Evolutionary conservation across 345 rosid species (phyloP).

Genomic region (Bretschneidera sinensis): DNA sequence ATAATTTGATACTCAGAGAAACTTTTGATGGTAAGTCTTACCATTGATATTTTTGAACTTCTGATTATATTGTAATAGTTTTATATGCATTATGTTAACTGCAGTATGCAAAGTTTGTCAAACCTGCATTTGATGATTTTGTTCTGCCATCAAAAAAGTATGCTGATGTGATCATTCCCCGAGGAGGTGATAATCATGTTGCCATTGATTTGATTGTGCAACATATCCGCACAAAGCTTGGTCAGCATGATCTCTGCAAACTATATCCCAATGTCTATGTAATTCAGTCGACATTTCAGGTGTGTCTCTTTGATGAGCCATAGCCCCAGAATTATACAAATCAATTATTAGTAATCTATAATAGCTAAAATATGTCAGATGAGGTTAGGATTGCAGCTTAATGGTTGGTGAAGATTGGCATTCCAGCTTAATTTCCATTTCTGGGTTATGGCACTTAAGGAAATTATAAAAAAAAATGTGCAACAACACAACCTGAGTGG

Average conservation of each 20-base stretch:
- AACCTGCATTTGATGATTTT: slow-evolving; percentile 99
- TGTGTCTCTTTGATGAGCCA: slow-evolving; percentile 16
- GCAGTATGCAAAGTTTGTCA: slow-evolving; percentile 97
- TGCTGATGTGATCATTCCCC: slow-evolving; percentile 93
- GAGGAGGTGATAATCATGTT: slow-evolving; percentile 95
- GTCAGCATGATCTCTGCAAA: slow-evolving; percentile 92
- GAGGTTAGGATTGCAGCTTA: background rate
- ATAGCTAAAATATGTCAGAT: background rate
- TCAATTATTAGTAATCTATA: background rate
- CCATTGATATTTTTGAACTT: too few relatives aligned
- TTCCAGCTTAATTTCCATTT: background rate
- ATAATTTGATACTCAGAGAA: slow-evolving; percentile 6
- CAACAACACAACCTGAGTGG: background rate
- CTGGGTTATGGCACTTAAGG: background rate
- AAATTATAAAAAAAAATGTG: background rate
- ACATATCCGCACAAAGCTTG: slow-evolving; percentile 93
- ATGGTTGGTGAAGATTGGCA: background rate
- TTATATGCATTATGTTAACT: slow-evolving; percentile 18
- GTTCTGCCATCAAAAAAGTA: slow-evolving; percentile 91
- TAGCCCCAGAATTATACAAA: background rate
- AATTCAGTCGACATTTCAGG: slow-evolving; percentile 94
- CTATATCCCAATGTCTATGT: slow-evolving; percentile 77
- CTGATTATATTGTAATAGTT: slow-evolving; percentile 1
- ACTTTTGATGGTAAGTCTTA: too few relatives aligned
- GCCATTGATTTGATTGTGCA: slow-evolving; percentile 95